Evolutionary conservation across 2,329 filamentous ascomycete species (phyloP), one percentile per base, ranked within the genome.

Genomic region (Cladosporium austrohemisphaericum): DNA sequence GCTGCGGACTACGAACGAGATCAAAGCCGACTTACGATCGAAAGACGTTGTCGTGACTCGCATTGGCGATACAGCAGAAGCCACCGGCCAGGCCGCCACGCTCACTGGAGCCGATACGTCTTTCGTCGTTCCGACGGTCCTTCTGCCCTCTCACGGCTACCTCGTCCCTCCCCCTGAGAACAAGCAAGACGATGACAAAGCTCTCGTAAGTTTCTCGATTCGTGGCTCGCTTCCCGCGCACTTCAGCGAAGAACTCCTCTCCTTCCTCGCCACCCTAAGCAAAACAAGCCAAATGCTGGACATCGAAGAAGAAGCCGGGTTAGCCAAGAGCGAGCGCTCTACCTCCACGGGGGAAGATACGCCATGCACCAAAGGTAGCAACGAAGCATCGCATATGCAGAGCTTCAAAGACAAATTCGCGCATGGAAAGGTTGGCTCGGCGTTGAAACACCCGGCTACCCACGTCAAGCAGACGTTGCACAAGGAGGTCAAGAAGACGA

Each of bases 61-160:
- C 1, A 19, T 47, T 18, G 26, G 35, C 14, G 41, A 31, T 4
- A 18, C 26, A 13, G 31, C 26, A 11, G 16, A 13, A 18, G n/a
- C 28, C 16, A 29, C 31, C 13, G 47, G 40, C 29, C 26, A 25
- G 1, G 31, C 43, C 16, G 32, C 32, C 18, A 16, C 16, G 22
- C 31, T 50, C 5, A 28, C 23, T 20, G 47, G 37, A 14, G 18
- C 74, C 20, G 75, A 79, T 51, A 74, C 72, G 0, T 68, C 69
- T 0, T 69, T 79, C 41, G 65, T 66, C 3, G 65, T 79, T 8
- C 77, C 77, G 0, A 69, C 66, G 5, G 77, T 70, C 55, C 60
- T 80, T 1, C 66, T 79, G 5, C 77, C 77, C 5, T 76, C 77
- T 54, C 77, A 79, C 55, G 76, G 79, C 51, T 76, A 79, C 56